Percentiles rank a stretch among this genome's conserved stretches.
Conservation (phyloP, 2,329 filamentous ascomycete species). For the Botryotinia convoluta region DNA sequence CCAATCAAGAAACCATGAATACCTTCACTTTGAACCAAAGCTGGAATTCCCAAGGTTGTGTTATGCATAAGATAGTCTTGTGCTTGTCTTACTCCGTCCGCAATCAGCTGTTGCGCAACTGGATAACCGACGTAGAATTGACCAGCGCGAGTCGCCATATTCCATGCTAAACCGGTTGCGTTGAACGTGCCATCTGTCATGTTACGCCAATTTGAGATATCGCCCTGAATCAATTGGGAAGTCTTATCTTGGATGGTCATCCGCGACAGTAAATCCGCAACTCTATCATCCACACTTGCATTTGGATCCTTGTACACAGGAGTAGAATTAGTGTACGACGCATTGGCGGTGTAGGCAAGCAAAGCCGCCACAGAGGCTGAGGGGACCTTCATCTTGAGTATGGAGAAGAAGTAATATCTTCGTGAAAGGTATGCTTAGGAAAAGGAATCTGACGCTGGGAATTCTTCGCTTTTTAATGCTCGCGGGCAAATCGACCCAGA, state of each 20-base stretch:
- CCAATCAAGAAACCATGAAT: conserved; percentile 70
- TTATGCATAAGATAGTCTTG: conserved; percentile 69
- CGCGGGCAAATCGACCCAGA: neutral
- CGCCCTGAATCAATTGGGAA: conserved; percentile 66
- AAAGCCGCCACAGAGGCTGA: conserved; percentile 3
- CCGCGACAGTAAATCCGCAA: conserved; percentile 64
- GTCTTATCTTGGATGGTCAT: conserved; percentile 77
- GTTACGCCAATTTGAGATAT: conserved; percentile 72
- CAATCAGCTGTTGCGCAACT: conserved; percentile 60
- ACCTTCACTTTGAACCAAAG: conserved; percentile 70
- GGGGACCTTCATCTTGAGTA: conserved; percentile 16
- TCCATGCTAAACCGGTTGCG: conserved; percentile 62
- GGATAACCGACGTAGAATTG: conserved; percentile 71
- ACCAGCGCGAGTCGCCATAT: conserved; percentile 52
- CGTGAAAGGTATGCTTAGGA: neutral
- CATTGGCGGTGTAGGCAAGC: conserved; percentile 11
- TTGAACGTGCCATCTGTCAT: conserved; percentile 66
- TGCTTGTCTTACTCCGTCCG: conserved; percentile 59
- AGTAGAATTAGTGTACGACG: conserved; percentile 22
- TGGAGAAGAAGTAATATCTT: neutral
- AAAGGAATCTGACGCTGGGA: neutral
- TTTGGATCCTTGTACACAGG: conserved; percentile 62
- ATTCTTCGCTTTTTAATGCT: conserved; percentile 11
- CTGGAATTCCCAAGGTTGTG: conserved; percentile 67
- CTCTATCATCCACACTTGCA: conserved; percentile 60